Conservation (phyloP, 164 flowering plant genomes). For the Cinnamomum micranthum region DNA sequence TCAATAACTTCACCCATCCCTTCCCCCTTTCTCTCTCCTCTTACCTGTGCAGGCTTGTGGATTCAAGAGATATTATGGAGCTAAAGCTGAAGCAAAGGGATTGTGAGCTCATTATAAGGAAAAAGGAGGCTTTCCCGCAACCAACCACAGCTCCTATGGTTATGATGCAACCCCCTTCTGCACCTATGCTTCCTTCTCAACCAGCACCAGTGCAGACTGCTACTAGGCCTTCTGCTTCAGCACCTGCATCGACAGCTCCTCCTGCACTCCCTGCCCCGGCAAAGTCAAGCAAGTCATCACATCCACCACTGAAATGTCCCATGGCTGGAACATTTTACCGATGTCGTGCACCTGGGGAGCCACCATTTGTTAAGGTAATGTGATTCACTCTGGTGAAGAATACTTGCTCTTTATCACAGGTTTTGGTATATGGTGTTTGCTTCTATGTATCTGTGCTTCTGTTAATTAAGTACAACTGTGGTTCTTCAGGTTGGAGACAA, state of each 20-base stretch:
- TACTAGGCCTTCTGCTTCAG: constrained; percentile 23
- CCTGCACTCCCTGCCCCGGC: constrained; percentile 38
- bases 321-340: constrained; percentile 82
- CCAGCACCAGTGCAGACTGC: constrained; percentile 26
- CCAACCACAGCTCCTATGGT: constrained; percentile 29
- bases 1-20: not conserved
- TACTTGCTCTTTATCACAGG: too few relatives aligned
- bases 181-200: constrained; percentile 33
- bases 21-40: not conserved
- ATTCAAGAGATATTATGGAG: constrained; percentile 68
- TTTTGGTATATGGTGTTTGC: too few relatives aligned
- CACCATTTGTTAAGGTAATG: constrained; percentile 68
- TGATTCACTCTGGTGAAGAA: not conserved
- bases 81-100: constrained; percentile 59
- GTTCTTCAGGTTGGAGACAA: constrained; percentile 65
- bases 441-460: not conserved
- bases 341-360: constrained; percentile 65
- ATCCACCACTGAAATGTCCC: constrained; percentile 62
- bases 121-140: constrained; percentile 59
- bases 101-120: constrained; percentile 59
- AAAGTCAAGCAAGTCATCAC: constrained; percentile 38
- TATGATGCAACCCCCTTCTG: constrained; percentile 24
- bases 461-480: constrained; percentile 1
- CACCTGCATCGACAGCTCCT: constrained; percentile 25
- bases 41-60: constrained; percentile 52